Evolutionary conservation across 768 basidiomycete genomes (phyloP), one percentile per base, ranked within the genome.

Genomic region (Cantharellus cinnabarinus): DNA sequence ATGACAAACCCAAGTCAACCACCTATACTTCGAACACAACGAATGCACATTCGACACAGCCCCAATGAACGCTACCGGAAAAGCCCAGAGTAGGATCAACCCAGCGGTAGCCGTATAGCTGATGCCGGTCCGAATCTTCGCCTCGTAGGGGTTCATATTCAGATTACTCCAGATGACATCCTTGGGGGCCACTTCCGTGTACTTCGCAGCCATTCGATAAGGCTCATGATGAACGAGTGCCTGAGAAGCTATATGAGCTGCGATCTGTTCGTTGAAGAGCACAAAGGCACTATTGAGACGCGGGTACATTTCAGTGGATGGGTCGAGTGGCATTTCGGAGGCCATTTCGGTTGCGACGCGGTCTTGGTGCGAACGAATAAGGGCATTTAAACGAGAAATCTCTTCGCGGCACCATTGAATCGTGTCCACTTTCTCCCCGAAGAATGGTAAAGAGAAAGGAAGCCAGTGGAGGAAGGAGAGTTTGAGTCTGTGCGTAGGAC

Each of bases 121-220:
- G 53, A 87, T 71, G 15, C 74, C 76, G 60, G 71, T 65, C 37
- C 89, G 80, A 51, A 83, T 71, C 66, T 80, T 80, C 62, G 76
- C 75, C 68, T 93, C 89, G 65, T 95, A 97, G 0, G 89, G 85
- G 67, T 93, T 94, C 73, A 98, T 68, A 39, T 79, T 77, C 4
- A 99, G 74, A 68, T 95, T 97, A 2, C 76, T 71, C 93, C 94
- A 98, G 62, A 98, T 83, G 52, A 99, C 83, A 69, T 95, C 91
- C 38, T 77, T 75, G 0, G 93, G 91, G 0, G 83, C 77, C 57
- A 94, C 81, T 68, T 95, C 93, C 44, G 83, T 76, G 66, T 81
- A 85, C 56, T 80, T 79, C 37, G 73, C 73, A 5, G 76, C 74
- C 89, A 97, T 95, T 14, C 78, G 72, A 64, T 87, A 88, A 35